These are phyloP conservation scores for Microdochium paspali DNA, from an alignment of 2,329 filamentous ascomycete species.

Conservation along the genomic window DNA sequence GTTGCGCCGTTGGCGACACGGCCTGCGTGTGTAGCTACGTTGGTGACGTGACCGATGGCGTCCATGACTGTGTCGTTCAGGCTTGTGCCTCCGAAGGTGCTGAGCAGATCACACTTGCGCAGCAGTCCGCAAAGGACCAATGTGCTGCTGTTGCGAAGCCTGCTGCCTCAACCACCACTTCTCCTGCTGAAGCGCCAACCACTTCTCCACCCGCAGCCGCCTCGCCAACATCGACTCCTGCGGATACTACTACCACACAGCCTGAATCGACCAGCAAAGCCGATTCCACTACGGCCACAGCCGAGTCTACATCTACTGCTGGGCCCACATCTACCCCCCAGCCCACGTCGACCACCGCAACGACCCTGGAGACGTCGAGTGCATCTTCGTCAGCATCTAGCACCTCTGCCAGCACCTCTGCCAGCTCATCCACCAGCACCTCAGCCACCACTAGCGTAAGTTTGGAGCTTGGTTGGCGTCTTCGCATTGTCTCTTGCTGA, in stretches of 20 bases:
- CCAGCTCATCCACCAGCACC: neutral
- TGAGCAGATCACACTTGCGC: slow-evolving; percentile 16
- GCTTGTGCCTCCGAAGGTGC: slow-evolving; percentile 17
- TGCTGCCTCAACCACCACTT: slow-evolving; percentile 11
- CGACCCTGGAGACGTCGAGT: slow-evolving; percentile 5
- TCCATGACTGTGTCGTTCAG: slow-evolving; percentile 28
- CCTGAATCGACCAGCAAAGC: slow-evolving; percentile 7
- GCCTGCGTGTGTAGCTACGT: slow-evolving; percentile 29
- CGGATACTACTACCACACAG: slow-evolving; percentile 3
- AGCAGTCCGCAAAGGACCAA: slow-evolving; percentile 13
- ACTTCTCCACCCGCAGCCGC: slow-evolving; percentile 2
- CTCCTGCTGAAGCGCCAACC: neutral
- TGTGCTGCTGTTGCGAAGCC: slow-evolving; percentile 11
- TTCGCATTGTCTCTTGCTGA: neutral
- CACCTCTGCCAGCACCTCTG: neutral
- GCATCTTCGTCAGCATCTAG: slow-evolving; percentile 3
- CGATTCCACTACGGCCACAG: slow-evolving; percentile 3
- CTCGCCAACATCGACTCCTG: neutral
- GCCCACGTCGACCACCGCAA: slow-evolving; percentile 2
- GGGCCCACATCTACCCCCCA: no score
- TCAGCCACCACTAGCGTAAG: neutral
- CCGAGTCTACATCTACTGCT: slow-evolving; percentile 3
- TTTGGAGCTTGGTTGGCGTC: no score
- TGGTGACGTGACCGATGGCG: slow-evolving; percentile 18
- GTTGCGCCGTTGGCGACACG: slow-evolving; percentile 16